Percentiles rank a stretch among this genome's conserved stretches.
These are phyloP conservation scores for Phytophthora tentaculata DNA, from an alignment of 352 stramenopile genomes.

Conservation along the genomic window DNA sequence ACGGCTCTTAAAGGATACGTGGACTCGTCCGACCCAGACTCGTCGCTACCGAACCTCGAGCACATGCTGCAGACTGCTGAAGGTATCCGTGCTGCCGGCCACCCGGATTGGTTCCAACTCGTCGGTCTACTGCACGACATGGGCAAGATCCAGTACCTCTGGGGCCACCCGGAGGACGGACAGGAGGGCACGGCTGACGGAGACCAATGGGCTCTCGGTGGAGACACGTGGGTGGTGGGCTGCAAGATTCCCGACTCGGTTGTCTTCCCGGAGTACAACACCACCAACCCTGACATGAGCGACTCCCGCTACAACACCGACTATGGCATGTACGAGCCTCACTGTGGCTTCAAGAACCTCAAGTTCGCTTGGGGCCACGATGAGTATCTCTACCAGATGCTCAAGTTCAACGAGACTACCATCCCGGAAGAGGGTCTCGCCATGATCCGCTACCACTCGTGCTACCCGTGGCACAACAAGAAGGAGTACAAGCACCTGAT, in stretches of 20 bases:
- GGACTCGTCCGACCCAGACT: conserved; percentile 94
- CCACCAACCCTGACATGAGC: conserved; percentile 90
- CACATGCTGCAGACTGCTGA: conserved; percentile 96
- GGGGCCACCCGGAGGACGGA: conserved; percentile 82
- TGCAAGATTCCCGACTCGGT: conserved; percentile 89
- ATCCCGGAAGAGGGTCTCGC: conserved; percentile 91
- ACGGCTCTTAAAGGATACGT: conserved; percentile 91
- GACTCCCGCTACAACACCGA: conserved; percentile 87
- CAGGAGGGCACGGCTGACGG: conserved; percentile 88
- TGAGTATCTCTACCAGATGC: conserved; percentile 96
- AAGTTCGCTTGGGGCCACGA: conserved; percentile 93
- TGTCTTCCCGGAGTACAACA: conserved; percentile 92
- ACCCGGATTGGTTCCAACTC: conserved; percentile 94
- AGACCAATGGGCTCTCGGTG: conserved; percentile 93
- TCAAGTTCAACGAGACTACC: conserved; percentile 88
- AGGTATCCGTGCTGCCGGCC: conserved; percentile 86
- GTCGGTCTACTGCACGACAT: conserved; percentile 94
- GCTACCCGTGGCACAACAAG: conserved; percentile 94
- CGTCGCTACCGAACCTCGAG: conserved; percentile 89
- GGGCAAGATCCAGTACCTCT: conserved; percentile 96
- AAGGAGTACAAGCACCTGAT: conserved; percentile 92
- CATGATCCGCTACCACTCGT: conserved; percentile 95
- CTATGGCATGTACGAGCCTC: conserved; percentile 87
- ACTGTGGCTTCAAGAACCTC: conserved; percentile 91
- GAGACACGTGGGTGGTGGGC: conserved; percentile 93